Evolutionary conservation across 192 early-diverging fungal species (phyloP).

Genomic region (Polychytrium aggregatum): DNA sequence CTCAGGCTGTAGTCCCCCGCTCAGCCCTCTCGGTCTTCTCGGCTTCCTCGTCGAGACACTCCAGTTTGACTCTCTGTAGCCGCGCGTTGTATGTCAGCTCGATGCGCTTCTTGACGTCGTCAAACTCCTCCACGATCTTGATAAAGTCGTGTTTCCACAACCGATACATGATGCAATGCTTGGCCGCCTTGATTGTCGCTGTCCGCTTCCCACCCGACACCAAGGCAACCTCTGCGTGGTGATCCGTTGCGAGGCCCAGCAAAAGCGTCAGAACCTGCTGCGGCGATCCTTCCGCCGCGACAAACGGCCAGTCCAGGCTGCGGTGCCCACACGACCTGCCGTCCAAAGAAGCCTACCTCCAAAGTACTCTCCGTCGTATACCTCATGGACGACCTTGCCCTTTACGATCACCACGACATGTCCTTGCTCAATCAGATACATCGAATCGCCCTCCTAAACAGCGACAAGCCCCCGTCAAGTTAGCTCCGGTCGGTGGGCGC

Average conservation of each 20-base stretch:
- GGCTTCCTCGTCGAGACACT: too few relatives aligned
- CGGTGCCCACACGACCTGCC: too few relatives aligned
- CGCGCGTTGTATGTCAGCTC: constrained; percentile 27
- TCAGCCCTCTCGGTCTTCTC: too few relatives aligned
- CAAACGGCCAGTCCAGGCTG: too few relatives aligned
- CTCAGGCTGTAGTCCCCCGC: too few relatives aligned
- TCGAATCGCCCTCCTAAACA: constrained; percentile 32
- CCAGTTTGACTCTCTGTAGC: constrained; percentile 25
- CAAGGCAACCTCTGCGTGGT: constrained; percentile 33
- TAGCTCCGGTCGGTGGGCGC: too few relatives aligned
- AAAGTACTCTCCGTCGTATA: too few relatives aligned
- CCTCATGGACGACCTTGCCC: constrained; percentile 14
- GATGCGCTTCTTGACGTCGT: constrained; percentile 26
- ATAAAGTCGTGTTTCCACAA: constrained; percentile 20
- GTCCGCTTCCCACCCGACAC: constrained; percentile 26
- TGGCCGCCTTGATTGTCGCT: constrained; percentile 24
- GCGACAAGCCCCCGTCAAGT: too few relatives aligned
- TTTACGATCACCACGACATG: constrained; percentile 28
- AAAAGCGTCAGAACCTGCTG: too few relatives aligned
- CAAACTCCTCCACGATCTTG: constrained; percentile 19
- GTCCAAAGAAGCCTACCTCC: too few relatives aligned
- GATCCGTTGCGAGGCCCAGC: too few relatives aligned
- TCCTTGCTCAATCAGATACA: constrained; percentile 39
- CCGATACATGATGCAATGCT: constrained; percentile 19
- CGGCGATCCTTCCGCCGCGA: too few relatives aligned